Conservation (phyloP, 225 moss, liverwort and hornwort genomes). For the Antitrichia curtipendula region DNA sequence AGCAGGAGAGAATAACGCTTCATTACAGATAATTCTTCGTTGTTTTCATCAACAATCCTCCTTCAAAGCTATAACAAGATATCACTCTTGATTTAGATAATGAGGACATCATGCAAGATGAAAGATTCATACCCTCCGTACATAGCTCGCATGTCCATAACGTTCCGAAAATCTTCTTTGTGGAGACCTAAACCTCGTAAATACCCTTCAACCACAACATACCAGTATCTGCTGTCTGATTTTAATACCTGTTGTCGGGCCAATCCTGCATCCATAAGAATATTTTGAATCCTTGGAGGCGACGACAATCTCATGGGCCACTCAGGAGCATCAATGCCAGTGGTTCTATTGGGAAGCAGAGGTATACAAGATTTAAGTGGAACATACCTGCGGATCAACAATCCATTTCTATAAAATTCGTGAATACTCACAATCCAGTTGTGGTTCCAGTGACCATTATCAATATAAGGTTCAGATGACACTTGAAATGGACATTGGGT, state of each 20-base stretch:
- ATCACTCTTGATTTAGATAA: background rate
- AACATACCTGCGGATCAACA: background rate
- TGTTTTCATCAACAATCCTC: background rate
- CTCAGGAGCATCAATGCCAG: background rate
- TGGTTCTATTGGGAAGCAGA: background rate
- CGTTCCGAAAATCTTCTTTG: background rate
- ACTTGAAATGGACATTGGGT: background rate
- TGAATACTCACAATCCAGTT: background rate
- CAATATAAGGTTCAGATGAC: background rate
- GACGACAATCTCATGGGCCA: background rate
- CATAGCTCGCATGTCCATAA: conserved; percentile 1
- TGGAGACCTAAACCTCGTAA: background rate
- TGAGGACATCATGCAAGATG: background rate
- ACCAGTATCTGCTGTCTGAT: background rate
- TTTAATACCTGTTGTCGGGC: background rate
- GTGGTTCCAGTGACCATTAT: background rate
- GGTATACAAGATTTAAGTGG: background rate
- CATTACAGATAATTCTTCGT: background rate
- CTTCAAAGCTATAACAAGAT: background rate
- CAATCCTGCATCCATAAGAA: background rate
- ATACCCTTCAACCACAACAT: background rate
- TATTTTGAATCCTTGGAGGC: background rate
- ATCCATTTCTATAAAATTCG: background rate
- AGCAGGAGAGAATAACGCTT: background rate
- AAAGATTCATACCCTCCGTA: background rate